Conservation (phyloP, 169 alveolate species). For the Plasmodium berghei region DNA sequence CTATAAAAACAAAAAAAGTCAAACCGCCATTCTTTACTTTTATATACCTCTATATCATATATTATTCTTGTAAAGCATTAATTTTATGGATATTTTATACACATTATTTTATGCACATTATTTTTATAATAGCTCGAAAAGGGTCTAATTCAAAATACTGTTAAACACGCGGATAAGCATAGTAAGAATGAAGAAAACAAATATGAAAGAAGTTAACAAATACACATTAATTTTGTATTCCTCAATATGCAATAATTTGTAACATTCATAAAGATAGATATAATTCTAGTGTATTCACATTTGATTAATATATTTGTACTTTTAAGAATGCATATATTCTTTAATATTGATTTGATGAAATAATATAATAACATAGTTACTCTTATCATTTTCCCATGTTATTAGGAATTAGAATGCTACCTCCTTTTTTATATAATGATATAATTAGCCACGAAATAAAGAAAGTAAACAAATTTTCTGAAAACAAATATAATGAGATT, state of each 20-base stretch:
- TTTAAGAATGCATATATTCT: too few relatives aligned
- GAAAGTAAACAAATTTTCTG: slow-evolving; percentile 78
- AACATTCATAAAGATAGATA: neutral
- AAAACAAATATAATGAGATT: slow-evolving; percentile 77
- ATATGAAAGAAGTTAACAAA: neutral
- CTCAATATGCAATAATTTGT: too few relatives aligned
- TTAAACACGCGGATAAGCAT: slow-evolving; percentile 51
- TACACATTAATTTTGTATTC: neutral
- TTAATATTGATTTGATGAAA: too few relatives aligned
- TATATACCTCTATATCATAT: too few relatives aligned
- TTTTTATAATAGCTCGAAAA: slow-evolving; percentile 60
- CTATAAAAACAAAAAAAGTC: neutral
- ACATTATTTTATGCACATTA: neutral
- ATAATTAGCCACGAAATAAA: slow-evolving; percentile 77
- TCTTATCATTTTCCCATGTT: neutral
- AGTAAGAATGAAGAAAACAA: slow-evolving; percentile 18
- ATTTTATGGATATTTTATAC: too few relatives aligned
- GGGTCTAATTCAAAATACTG: slow-evolving; percentile 58
- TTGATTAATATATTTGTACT: too few relatives aligned
- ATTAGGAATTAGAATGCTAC: slow-evolving; percentile 63
- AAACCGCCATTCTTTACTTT: too few relatives aligned
- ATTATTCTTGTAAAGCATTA: too few relatives aligned
- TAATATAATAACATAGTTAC: too few relatives aligned
- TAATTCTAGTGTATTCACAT: too few relatives aligned
- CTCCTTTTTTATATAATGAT: slow-evolving; percentile 77